Percentiles rank a stretch among this genome's conserved stretches.
Conservation (phyloP, 306 rosid species). For the Vigna mungo region DNA sequence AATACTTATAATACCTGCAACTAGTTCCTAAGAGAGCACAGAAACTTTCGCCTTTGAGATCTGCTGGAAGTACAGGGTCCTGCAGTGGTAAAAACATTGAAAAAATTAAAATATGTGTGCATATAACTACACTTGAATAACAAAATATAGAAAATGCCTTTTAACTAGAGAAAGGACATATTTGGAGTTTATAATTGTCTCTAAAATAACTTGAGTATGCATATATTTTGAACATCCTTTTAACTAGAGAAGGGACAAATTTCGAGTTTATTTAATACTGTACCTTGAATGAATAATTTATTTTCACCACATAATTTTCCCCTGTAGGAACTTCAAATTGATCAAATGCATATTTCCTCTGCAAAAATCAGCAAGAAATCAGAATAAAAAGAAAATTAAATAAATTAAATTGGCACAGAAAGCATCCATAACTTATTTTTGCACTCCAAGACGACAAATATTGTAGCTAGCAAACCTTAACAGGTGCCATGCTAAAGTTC, state of each 20-base stretch:
- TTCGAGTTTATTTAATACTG: conserved; percentile 22
- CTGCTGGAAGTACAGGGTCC: conserved; percentile 82
- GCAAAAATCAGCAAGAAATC: conserved; percentile 44
- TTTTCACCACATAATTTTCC: conserved; percentile 84
- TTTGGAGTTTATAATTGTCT: conserved; percentile 11
- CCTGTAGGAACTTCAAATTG: conserved; percentile 82
- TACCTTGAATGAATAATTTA: conserved; percentile 93
- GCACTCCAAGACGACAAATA: conserved; percentile 21
- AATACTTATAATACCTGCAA: conserved; percentile 63
- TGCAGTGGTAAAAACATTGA: conserved; percentile 41
- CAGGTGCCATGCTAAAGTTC: conserved; percentile 81
- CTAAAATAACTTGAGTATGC: neutral
- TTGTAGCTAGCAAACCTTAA: conserved; percentile 69
- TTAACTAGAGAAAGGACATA: neutral
- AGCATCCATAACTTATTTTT: conserved; percentile 27
- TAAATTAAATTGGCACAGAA: conserved; percentile 1
- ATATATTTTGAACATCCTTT: conserved; percentile 15
- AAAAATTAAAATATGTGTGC: neutral
- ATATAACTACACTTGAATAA: conserved; percentile 16
- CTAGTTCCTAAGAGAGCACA: conserved; percentile 81
- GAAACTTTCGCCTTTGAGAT: conserved; percentile 79
- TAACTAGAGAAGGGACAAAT: neutral
- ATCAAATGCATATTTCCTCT: conserved; percentile 96
- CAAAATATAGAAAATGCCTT: neutral
- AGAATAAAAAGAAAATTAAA: conserved; percentile 30